Evolutionary conservation across 257 asterid genomes (phyloP).

Genomic region (Solanum okadae): DNA sequence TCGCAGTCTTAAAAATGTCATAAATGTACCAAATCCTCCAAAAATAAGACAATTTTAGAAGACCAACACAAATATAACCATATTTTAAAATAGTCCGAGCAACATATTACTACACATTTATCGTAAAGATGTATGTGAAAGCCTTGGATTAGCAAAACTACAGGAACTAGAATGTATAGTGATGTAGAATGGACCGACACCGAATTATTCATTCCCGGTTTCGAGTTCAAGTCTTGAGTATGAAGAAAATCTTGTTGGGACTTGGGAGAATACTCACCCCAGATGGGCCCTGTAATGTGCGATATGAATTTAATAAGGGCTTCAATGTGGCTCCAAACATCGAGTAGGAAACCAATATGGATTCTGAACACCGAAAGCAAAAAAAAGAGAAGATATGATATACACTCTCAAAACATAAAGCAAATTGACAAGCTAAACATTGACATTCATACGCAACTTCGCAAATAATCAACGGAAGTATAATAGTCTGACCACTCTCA

Average conservation of each 20-base stretch:
- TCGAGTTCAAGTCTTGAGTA: too few species aligned
- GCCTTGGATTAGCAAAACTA: background rate
- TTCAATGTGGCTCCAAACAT: too few species aligned
- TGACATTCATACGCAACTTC: background rate
- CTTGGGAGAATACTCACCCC: too few species aligned
- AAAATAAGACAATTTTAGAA: too few species aligned
- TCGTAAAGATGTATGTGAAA: background rate
- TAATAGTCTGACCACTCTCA: background rate
- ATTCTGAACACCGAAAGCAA: too few species aligned
- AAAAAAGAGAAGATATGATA: background rate
- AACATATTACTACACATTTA: background rate
- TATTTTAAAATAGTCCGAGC: background rate
- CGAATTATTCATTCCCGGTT: background rate
- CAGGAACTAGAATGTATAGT: too few species aligned
- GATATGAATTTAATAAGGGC: too few species aligned
- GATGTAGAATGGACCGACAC: background rate
- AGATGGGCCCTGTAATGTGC: too few species aligned
- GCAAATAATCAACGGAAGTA: background rate
- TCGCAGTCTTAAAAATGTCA: too few species aligned
- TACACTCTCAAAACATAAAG: background rate
- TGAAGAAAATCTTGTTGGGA: too few species aligned
- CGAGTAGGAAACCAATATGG: fast-evolving
- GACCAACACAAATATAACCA: background rate
- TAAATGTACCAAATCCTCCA: too few species aligned
- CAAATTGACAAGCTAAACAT: background rate